Evolutionary conservation across 164 flowering plant genomes (phyloP).

Genomic region (Vitis rotundifolia): DNA sequence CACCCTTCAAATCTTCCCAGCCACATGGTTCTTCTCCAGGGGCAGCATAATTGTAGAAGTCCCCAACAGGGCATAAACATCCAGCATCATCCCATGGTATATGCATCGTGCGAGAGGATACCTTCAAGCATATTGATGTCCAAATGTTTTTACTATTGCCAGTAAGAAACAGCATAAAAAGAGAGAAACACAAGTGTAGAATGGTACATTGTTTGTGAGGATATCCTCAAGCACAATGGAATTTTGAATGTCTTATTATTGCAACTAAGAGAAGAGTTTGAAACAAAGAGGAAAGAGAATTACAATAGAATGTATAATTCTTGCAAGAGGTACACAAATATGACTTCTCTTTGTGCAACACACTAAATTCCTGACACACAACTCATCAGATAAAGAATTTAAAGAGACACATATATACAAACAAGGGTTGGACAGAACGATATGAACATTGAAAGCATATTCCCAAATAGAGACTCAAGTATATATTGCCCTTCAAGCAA

Average conservation of each 20-base stretch:
- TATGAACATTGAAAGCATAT: too few relatives aligned
- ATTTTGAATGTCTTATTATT: background rate
- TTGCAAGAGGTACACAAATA: background rate
- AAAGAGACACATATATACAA: too few relatives aligned
- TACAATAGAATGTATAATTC: background rate
- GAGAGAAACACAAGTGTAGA: too few relatives aligned
- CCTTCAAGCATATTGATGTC: conserved; percentile 39
- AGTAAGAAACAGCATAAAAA: too few relatives aligned
- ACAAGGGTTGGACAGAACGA: too few relatives aligned
- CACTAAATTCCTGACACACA: background rate
- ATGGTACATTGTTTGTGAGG: too few relatives aligned
- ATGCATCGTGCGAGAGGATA: conserved; percentile 88
- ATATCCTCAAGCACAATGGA: too few relatives aligned
- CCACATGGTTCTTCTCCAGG: conserved; percentile 58
- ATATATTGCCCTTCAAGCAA: too few relatives aligned
- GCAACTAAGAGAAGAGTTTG: background rate
- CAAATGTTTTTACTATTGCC: background rate
- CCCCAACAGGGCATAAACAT: conserved; percentile 96
- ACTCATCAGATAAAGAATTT: background rate
- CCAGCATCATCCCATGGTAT: conserved; percentile 97
- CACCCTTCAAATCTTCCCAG: conserved; percentile 20
- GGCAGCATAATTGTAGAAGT: conserved; percentile 87
- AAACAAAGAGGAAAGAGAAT: background rate
- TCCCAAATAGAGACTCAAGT: too few relatives aligned
- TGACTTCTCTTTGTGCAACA: background rate